Percentiles rank a stretch among this genome's conserved stretches.
Conservation (phyloP, 306 rosid species). For the Cyclanthera cordifolia region DNA sequence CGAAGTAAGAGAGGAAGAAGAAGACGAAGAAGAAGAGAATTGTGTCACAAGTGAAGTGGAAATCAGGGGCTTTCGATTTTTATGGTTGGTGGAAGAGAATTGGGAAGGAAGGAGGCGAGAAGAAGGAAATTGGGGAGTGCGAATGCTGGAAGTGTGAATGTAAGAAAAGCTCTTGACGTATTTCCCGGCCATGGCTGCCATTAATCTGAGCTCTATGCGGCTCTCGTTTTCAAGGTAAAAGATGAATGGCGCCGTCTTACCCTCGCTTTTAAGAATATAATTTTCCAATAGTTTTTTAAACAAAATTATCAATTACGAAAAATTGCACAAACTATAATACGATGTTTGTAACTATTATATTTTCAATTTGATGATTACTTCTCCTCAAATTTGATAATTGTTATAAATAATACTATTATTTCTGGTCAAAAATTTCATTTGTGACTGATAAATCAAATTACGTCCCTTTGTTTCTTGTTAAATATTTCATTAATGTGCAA, state of each 20-base stretch:
- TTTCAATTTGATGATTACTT: too few species aligned
- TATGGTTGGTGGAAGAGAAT: slow-evolving; percentile 20
- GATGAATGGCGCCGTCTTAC: background rate
- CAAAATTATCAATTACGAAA: too few species aligned
- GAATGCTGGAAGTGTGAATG: slow-evolving; percentile 19
- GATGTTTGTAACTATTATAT: too few species aligned
- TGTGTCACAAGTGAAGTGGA: slow-evolving; percentile 16
- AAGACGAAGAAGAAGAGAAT: slow-evolving; percentile 24
- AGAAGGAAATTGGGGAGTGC: slow-evolving; percentile 15
- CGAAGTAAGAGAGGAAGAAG: background rate
- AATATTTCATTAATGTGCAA: too few species aligned
- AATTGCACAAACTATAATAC: too few species aligned
- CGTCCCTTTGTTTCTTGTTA: too few species aligned
- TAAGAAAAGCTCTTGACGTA: slow-evolving; percentile 30
- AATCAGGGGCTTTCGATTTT: slow-evolving; percentile 10
- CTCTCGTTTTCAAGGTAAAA: background rate
- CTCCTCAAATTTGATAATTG: too few species aligned
- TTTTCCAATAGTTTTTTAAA: too few species aligned
- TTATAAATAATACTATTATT: too few species aligned
- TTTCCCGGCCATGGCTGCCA: slow-evolving; percentile 25
- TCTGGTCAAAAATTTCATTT: too few species aligned
- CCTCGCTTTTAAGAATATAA: background rate
- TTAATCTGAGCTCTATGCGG: slow-evolving; percentile 7
- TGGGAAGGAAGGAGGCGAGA: slow-evolving; percentile 8
- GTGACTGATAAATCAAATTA: too few species aligned